Conservation (phyloP, 352 stramenopile genomes). For the Pythium inflatum region DNA sequence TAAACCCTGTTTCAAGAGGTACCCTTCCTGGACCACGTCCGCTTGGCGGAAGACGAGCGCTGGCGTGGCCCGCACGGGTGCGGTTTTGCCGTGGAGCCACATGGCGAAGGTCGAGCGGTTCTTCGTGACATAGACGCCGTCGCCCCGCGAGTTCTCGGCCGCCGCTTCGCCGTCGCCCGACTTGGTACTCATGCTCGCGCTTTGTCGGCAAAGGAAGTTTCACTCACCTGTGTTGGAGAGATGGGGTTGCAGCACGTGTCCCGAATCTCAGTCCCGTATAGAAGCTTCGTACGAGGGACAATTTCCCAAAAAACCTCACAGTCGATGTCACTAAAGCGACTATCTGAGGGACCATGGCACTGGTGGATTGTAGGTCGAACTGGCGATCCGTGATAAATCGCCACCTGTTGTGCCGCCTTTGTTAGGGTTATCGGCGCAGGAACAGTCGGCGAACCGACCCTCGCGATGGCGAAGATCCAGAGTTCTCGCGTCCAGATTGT, state of each 20-base stretch:
- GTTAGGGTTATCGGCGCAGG: too few species aligned
- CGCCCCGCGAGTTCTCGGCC: constrained; percentile 30
- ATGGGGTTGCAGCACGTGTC: constrained; percentile 17
- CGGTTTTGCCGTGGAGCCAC: constrained; percentile 83
- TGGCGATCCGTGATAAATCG: background rate
- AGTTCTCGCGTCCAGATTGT: too few species aligned
- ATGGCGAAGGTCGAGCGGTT: constrained; percentile 84
- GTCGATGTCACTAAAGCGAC: background rate
- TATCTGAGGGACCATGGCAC: background rate
- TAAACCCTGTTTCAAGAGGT: constrained; percentile 82
- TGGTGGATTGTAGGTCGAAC: background rate
- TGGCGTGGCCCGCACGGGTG: constrained; percentile 48
- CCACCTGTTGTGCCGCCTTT: constrained; percentile 1
- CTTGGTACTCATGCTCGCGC: constrained; percentile 31
- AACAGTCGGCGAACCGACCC: too few species aligned
- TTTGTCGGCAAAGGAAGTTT: constrained; percentile 21
- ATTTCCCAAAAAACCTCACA: constrained; percentile 1
- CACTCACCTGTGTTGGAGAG: background rate
- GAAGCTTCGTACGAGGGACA: constrained; percentile 14
- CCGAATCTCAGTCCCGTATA: constrained; percentile 23
- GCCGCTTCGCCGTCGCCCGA: constrained; percentile 21
- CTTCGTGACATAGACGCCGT: constrained; percentile 88
- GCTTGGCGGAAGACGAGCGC: constrained; percentile 77
- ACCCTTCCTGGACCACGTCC: constrained; percentile 86
- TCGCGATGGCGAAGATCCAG: too few species aligned